Evolutionary conservation across 2,329 filamentous ascomycete species (phyloP), one percentile per base, ranked within the genome.

Genomic region (Aureobasidium sp.): DNA sequence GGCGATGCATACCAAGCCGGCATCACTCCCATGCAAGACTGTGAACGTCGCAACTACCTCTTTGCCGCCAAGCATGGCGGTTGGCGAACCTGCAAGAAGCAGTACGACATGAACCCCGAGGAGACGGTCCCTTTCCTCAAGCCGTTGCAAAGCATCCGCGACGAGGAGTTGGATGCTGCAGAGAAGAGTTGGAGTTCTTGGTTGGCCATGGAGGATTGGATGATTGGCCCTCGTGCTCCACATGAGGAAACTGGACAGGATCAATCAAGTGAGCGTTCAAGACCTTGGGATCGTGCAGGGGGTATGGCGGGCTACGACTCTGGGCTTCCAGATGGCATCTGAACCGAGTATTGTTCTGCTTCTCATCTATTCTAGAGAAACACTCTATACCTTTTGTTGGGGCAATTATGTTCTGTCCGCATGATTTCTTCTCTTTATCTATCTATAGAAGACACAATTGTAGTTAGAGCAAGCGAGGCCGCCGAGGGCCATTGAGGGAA

Each of bases 131-230:
- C 94, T 0, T 97, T 96, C 72, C 78, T 97, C 68, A 86, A 87
- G 67, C 91, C 93, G 5, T 77, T 97, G n/a, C 86, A 89, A 69
- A 84, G 86, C 61, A 86, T 89, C 0, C 84, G 85, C 8, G 86
- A 93, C 70, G 83, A 85, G 25, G 94, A 97, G 77, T 90, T 97
- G 65, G 84, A 89, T 65, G 83, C 79, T 15, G 92, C 92, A 0
- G 93, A 97, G 76, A 82, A 84, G 65, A 86, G 82, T 64, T 99
- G 94, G 94, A 95, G 91, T 72, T 87, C 93, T 70, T 97, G 93
- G 93, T 78, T 97, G 36, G 90, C 90, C 14, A 95, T 97, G 90
- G 91, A 96, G 74, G 93, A 97, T 74, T 97, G 93, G 93, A 96
- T 96, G 91, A 79, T 97, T n/a, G 92, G 92, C 2, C 89, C 90